Evolutionary conservation across 768 basidiomycete species (phyloP).

Genomic region (Thelephora ganbajun): DNA sequence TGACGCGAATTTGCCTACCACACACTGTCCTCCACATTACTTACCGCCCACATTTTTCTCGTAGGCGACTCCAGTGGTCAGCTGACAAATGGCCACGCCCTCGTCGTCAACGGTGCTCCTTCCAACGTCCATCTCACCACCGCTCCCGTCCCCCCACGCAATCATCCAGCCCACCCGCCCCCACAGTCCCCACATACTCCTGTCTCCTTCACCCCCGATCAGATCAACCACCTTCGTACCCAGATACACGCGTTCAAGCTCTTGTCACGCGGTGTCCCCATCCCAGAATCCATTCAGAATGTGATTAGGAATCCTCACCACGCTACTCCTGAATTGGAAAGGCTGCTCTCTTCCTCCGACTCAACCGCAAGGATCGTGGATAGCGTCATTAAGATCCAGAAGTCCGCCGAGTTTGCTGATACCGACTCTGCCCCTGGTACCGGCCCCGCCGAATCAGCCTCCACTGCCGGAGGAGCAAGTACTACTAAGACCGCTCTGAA

Average conservation of each 20-base stretch:
- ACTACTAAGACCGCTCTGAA: conserved; percentile 16
- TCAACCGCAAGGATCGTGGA: conserved; percentile 53
- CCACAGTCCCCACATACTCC: conserved; percentile 53
- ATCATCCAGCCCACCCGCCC: conserved; percentile 27
- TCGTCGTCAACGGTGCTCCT: conserved; percentile 14
- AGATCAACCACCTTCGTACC: conserved; percentile 61
- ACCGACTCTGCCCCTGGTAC: conserved; percentile 13
- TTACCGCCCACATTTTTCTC: conserved; percentile 2
- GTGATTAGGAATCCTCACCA: conserved; percentile 53
- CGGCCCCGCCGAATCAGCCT: conserved; percentile 20
- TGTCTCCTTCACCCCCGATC: conserved; percentile 66
- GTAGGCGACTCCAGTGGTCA: too few species aligned
- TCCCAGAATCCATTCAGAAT: conserved; percentile 58
- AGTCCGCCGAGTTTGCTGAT: conserved; percentile 14
- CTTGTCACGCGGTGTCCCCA: conserved; percentile 46
- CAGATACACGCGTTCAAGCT: conserved; percentile 77
- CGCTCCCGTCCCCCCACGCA: conserved; percentile 17
- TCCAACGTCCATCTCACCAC: conserved; percentile 8
- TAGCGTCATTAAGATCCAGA: conserved; percentile 60
- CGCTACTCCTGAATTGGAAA: conserved; percentile 49
- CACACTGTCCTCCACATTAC: conserved; percentile 1
- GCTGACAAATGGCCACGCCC: not conserved
- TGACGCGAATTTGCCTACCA: too few species aligned
- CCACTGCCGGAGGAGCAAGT: too few species aligned
- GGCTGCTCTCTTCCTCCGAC: conserved; percentile 46